phyloP scores from a whole-genome alignment of 2,329 filamentous ascomycete genomes.

The Monilinia aucupariae region DNA sequence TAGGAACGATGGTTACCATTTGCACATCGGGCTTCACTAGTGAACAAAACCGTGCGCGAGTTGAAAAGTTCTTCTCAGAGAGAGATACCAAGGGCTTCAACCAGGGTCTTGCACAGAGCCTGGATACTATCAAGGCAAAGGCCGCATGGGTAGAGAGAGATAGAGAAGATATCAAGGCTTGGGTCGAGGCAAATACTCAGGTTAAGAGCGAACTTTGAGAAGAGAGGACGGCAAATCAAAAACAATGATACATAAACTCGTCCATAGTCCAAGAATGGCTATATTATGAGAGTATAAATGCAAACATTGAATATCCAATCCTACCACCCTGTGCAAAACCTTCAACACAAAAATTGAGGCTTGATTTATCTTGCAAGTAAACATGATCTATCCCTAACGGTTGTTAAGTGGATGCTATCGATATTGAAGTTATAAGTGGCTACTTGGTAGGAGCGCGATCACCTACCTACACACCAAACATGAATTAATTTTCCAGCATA shows the following conservation, averaged over 20 bases:
- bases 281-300: background rate
- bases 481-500: too few species aligned
- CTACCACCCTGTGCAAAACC: background rate
- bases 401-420: background rate
- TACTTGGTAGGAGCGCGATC: too few species aligned
- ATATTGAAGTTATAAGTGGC: too few species aligned
- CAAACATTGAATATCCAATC: background rate
- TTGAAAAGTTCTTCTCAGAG: conserved; percentile 73
- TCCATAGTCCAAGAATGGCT: background rate
- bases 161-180: conserved; percentile 65
- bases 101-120: conserved; percentile 81
- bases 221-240: background rate
- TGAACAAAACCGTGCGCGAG: conserved; percentile 65
- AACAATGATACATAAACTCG: background rate
- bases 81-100: conserved; percentile 87
- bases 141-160: conserved; percentile 75
- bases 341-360: background rate
- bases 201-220: conserved; percentile 32
- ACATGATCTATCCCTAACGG: background rate
- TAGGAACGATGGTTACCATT: conserved; percentile 78
- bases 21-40: conserved; percentile 76
- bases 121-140: conserved; percentile 81
- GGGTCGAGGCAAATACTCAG: conserved; percentile 56
- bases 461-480: too few species aligned
- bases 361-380: background rate